Percentiles rank a stretch among this genome's conserved stretches.
phyloP scores from a whole-genome alignment of 2,329 filamentous ascomycete genomes.

The Ilyonectria destructans region DNA sequence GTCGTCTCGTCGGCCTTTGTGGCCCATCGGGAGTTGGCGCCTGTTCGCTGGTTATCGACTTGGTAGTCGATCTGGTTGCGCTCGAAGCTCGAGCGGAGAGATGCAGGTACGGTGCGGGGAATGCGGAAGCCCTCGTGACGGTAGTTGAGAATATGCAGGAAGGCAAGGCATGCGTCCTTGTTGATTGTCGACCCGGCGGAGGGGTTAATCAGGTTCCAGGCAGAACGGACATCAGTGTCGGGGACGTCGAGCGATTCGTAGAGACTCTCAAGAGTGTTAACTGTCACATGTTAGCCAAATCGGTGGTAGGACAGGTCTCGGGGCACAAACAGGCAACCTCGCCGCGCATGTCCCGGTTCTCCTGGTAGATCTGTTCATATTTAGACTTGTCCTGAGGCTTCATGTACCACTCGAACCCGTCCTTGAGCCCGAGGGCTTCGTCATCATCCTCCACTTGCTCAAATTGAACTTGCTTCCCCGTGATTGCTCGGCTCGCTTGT shows the following conservation, averaged over 20 bases:
- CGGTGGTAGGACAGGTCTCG: background rate
- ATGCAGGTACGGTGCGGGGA: constrained; percentile 90
- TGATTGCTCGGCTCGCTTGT: constrained; percentile 85
- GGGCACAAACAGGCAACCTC: constrained; percentile 80
- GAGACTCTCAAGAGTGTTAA: constrained; percentile 84
- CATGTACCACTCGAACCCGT: constrained; percentile 99
- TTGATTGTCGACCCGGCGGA: constrained; percentile 87
- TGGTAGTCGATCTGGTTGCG: constrained; percentile 98
- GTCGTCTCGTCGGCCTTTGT: constrained; percentile 85
- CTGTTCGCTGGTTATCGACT: constrained; percentile 80
- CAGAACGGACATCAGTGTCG: constrained; percentile 87
- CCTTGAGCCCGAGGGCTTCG: constrained; percentile 88
- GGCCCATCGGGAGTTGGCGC: constrained; percentile 83
- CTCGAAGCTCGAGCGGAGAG: constrained; percentile 92
- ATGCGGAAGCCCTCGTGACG: constrained; percentile 96
- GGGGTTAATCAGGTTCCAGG: constrained; percentile 98
- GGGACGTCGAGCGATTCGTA: constrained; percentile 86
- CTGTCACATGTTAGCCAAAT: constrained; percentile 61
- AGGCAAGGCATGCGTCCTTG: constrained; percentile 95
- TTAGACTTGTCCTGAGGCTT: constrained; percentile 90
- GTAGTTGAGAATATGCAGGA: constrained; percentile 97
- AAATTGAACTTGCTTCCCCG: constrained; percentile 85
- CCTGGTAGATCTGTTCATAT: constrained; percentile 97
- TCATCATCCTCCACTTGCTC: constrained; percentile 88
- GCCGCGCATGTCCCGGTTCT: constrained; percentile 89